Evolutionary conservation across 2,329 filamentous ascomycete genomes (phyloP), one percentile per base, ranked within the genome.

Genomic region (Ascosphaera apis): DNA sequence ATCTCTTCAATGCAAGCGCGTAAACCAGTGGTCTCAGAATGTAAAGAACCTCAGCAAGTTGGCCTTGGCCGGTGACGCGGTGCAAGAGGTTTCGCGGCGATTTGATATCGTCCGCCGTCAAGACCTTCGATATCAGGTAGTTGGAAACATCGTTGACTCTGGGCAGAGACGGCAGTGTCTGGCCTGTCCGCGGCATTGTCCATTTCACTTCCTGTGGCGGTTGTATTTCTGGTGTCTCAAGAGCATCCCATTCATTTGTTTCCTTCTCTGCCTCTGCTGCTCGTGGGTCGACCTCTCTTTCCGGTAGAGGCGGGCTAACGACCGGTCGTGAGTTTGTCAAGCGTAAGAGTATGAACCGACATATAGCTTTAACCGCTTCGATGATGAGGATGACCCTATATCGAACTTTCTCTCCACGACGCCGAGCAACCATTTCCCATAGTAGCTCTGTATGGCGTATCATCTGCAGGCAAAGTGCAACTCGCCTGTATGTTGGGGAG

Each of bases 101-200:
- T 53, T 92, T 93, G 61, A 98, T 88, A 51, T 95, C 88, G 56
- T 98, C 88, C 6, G 88, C 82, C 0, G 82, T 92, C 33, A 98
- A 66, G 9, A 95, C 86, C 44, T 91, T 84, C 23, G 77, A 76
- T 16, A 91, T 70, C 3, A 98, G 69, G 54, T 91, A 98, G 32
- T 70, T 72, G 35, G 80, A 81, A 40, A 93, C 84, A 46, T 92
- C 81, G 36, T 74, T 68, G 1, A 76, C 69, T 38, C 76, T 74
- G 0, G 88, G 88, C 12, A 98, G 63, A 33, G 72, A 76, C 1
- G 88, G 86, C 33, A 98, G 66, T 17, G 72, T 78, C 46, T 91
- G 66, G 25, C 83, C 82, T 0, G 88, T 98, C 40, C 88, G 67
- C n/a, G 86, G 86, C 86, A 98, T 95, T 11, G 67, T 69, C 79